Base-by-base conservation (phyloP, 2,329 filamentous ascomycete species). In the Purpureocillium lavendulum region DNA sequence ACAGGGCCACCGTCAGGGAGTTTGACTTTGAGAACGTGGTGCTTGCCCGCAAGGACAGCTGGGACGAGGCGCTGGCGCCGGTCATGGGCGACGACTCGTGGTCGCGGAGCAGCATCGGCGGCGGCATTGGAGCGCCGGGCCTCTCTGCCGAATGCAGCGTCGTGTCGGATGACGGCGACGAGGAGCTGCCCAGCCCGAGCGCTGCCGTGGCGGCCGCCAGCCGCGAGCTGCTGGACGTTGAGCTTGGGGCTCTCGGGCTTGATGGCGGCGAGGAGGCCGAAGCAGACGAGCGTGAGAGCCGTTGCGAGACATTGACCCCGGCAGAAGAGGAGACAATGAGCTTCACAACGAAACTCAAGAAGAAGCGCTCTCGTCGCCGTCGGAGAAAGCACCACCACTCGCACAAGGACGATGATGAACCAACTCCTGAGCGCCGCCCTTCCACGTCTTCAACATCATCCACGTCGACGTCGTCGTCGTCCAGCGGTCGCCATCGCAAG, bases 61-160 rank as follows among this genome's bases (percentile, higher is more conserved):
- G 87, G 87, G 83, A 92, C 42, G 82, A 88, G 24, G 87, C 86
- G 0, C 72, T 94, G n/a, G 76, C 79, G 30, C 83, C 84, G 2
- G 65, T 94, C 41, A 58, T 66, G 45, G 62, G 52, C 45, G 65
- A 56, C 51, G 67, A 58, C 45, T 64, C 49, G n/a, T 64, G 61
- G 61, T 59, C n/a, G 7, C 7, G 11, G n/a, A 30, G 7, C 29
- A 30, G 29, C 21, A 26, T 34, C 47, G 29, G 45, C 51, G 2
- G 45, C 53, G n/a, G 56, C 55, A n/a, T n/a, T n/a, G n/a, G n/a
- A n/a, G n/a, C n/a, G n/a, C n/a, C n/a, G n/a, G 21, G 21, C 10
- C 21, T 26, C 21, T 26, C 21, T 26, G 21, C 29, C 11, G 51
- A 58, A 40, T 53, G 54, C 39, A 59, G 59, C 44, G 47, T 59